Percentiles rank a stretch among this genome's conserved stretches.
Conservation (phyloP, 352 stramenopile genomes). For the Ophiocytium majus region DNA sequence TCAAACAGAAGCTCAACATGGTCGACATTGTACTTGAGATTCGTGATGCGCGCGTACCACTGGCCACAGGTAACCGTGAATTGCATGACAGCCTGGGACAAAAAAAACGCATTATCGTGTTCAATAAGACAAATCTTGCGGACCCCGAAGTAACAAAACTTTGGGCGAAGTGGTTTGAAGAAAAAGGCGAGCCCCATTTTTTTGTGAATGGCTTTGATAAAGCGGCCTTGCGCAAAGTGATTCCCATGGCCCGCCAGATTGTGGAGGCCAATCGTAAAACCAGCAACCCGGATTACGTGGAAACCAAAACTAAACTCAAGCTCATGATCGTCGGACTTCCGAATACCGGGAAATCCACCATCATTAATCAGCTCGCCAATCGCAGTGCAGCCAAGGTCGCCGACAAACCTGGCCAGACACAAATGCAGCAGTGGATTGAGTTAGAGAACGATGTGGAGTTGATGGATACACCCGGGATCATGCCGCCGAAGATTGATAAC, state of each 20-base stretch:
- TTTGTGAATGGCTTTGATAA: not conserved
- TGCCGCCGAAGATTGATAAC: not conserved
- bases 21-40: slow-evolving; percentile 20
- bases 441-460: not conserved
- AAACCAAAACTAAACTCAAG: not conserved
- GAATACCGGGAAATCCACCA: not conserved
- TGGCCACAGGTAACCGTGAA: not conserved
- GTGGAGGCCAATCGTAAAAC: not conserved
- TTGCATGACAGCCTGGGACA: not conserved
- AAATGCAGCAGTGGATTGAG: not conserved
- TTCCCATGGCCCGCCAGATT: not conserved
- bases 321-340: not conserved
- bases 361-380: slow-evolving; percentile 11
- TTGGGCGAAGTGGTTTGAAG: not conserved
- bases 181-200: not conserved
- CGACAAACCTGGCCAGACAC: not conserved
- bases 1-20: not conserved
- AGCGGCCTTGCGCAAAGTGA: not conserved
- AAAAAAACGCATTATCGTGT: not conserved
- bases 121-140: slow-evolving; percentile 5
- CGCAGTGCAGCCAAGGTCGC: slow-evolving; percentile 1
- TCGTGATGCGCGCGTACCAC: slow-evolving; percentile 3
- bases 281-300: not conserved
- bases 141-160: not conserved
- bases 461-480: slow-evolving; percentile 15